Conservation (phyloP, 2,329 filamentous ascomycete genomes). For the Aspergillus chevalieri region DNA sequence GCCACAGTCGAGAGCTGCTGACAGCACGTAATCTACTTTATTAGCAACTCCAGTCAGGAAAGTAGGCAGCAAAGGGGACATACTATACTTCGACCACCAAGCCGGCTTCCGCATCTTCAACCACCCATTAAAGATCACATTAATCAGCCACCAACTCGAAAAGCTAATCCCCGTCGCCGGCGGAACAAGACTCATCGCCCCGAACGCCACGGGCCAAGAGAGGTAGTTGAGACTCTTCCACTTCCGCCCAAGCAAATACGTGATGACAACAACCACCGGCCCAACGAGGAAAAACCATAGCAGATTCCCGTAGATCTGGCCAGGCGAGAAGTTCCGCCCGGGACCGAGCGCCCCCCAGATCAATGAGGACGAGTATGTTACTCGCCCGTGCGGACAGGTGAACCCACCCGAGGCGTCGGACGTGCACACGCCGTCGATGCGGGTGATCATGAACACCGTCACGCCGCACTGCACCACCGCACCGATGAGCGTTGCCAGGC, state of each 20-base stretch:
- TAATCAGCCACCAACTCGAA: slow-evolving; percentile 57
- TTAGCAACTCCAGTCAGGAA: slow-evolving; percentile 3
- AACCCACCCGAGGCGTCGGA: slow-evolving; percentile 55
- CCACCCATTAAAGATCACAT: slow-evolving; percentile 42
- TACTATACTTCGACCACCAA: slow-evolving; percentile 47
- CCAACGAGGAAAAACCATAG: slow-evolving; percentile 69
- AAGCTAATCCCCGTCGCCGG: slow-evolving; percentile 66
- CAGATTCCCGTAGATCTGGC: slow-evolving; percentile 57
- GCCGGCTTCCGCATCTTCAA: slow-evolving; percentile 38
- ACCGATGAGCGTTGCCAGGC: slow-evolving; percentile 45
- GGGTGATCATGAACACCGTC: slow-evolving; percentile 44
- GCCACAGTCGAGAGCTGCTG: slow-evolving; percentile 39
- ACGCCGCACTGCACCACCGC: slow-evolving; percentile 46
- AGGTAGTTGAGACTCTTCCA: slow-evolving; percentile 60
- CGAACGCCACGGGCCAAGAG: slow-evolving; percentile 62
- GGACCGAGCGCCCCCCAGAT: slow-evolving; percentile 68
- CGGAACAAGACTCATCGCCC: slow-evolving; percentile 58
- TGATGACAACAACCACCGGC: slow-evolving; percentile 54
- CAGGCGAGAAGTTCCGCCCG: slow-evolving; percentile 58
- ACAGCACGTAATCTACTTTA: slow-evolving; percentile 35
- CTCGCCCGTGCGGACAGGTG: slow-evolving; percentile 51
- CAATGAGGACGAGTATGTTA: slow-evolving; percentile 63
- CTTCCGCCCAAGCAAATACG: slow-evolving; percentile 54
- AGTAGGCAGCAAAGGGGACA: slow-evolving; percentile 3
- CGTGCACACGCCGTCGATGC: slow-evolving; percentile 45